Conservation (phyloP, 129 eudicot species). For the Escallonia herrerae region DNA sequence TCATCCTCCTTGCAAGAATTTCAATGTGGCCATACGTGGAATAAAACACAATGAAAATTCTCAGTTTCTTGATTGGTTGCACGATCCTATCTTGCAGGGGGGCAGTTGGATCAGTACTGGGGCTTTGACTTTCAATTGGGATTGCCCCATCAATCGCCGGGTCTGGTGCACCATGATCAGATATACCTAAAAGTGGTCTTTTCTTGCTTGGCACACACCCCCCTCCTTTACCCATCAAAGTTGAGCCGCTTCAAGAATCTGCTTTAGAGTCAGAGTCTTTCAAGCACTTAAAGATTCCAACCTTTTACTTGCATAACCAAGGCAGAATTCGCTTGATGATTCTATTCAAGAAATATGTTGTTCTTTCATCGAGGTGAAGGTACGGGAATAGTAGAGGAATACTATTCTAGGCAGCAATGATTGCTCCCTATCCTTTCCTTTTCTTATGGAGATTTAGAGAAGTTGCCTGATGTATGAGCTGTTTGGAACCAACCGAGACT, state of each 20-base stretch:
- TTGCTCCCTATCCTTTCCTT: too few species aligned
- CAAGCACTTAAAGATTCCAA: neutral
- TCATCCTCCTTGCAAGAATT: slow-evolving; percentile 51
- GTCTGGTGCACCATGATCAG: slow-evolving; percentile 22
- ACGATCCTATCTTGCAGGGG: slow-evolving; percentile 13
- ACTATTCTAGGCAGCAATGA: neutral
- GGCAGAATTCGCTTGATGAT: neutral
- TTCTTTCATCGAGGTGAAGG: neutral
- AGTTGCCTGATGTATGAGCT: neutral
- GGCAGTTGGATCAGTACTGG: slow-evolving; percentile 1
- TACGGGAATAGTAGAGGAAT: neutral
- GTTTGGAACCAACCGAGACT: neutral
- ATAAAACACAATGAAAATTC: slow-evolving; percentile 53
- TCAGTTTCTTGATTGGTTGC: slow-evolving; percentile 26
- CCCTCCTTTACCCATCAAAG: slow-evolving; percentile 65
- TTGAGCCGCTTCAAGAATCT: neutral
- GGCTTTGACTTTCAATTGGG: slow-evolving; percentile 16
- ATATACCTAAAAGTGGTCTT: slow-evolving; percentile 22
- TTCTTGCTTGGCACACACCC: slow-evolving; percentile 73
- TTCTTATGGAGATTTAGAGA: neutral
- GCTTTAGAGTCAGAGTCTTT: slow-evolving; percentile 4
- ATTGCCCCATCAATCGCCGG: slow-evolving; percentile 18
- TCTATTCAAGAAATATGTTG: neutral
- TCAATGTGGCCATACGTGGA: slow-evolving; percentile 73
- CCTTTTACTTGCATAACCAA: neutral